Evolutionary conservation across 106 monocot genomes (phyloP).

Genomic region (Dendrobium officinale): DNA sequence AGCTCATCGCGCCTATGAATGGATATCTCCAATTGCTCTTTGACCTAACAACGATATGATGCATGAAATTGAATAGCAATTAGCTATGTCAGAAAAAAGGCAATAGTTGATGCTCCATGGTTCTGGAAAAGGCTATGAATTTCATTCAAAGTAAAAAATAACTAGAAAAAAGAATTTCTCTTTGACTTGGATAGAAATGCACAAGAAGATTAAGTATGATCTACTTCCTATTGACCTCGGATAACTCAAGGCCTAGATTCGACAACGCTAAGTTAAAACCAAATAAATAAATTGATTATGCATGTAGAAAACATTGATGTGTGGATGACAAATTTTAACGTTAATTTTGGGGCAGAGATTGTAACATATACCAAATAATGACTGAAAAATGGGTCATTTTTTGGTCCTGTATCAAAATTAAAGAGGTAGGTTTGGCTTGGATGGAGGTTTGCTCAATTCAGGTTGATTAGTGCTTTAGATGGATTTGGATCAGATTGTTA

Average conservation of each 20-base stretch:
- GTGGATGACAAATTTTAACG: background rate
- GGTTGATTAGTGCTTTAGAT: background rate
- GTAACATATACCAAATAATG: background rate
- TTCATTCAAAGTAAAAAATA: background rate
- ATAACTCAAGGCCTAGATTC: background rate
- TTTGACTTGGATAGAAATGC: background rate
- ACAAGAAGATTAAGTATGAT: background rate
- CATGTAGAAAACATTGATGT: background rate
- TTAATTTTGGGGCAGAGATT: background rate
- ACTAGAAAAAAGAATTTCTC: background rate
- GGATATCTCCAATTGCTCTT: constrained; percentile 46
- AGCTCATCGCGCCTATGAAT: constrained; percentile 52
- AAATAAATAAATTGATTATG: background rate
- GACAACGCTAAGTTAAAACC: background rate
- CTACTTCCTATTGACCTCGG: background rate
- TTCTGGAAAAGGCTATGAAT: background rate
- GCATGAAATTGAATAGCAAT: constrained; percentile 2
- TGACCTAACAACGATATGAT: constrained; percentile 23
- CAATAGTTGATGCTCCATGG: background rate
- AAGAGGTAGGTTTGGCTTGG: background rate
- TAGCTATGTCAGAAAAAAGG: background rate
- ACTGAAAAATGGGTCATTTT: background rate
- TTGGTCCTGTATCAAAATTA: background rate
- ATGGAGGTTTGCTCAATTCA: background rate
- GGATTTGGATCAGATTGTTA: background rate